These are phyloP conservation scores for Metschnikowia continentalis DNA, from an alignment of 805 yeast species.

Conservation along the genomic window DNA sequence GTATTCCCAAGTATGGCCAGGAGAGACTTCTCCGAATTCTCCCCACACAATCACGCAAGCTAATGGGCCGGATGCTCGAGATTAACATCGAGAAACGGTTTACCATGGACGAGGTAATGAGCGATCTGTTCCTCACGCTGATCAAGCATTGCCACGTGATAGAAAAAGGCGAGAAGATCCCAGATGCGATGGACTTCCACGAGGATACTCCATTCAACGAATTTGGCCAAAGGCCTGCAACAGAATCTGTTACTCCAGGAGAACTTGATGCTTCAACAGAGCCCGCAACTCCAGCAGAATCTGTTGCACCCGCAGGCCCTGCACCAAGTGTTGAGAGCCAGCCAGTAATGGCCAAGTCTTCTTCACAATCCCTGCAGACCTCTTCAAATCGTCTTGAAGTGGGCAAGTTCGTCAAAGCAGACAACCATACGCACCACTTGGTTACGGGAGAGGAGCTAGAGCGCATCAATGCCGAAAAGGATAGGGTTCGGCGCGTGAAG, in stretches of 20 bases:
- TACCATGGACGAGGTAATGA: conserved; percentile 50
- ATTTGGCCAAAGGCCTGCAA: conserved; percentile 2
- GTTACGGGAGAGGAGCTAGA: conserved; percentile 61
- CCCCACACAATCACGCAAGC: conserved; percentile 59
- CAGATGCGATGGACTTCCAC: conserved; percentile 2
- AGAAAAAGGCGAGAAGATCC: conserved; percentile 10
- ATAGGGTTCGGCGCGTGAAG: conserved; percentile 11
- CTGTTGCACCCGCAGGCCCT: background rate
- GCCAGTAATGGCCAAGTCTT: background rate
- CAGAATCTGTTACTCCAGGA: conserved; percentile 3
- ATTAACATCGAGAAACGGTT: conserved; percentile 57
- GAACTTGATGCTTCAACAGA: background rate
- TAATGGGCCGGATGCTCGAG: conserved; percentile 63
- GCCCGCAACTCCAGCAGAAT: conserved; percentile 1
- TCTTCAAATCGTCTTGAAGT: background rate
- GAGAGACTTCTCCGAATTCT: conserved; percentile 65
- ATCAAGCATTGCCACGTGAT: conserved; percentile 52
- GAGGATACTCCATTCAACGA: conserved; percentile 1
- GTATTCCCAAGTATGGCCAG: conserved; percentile 49
- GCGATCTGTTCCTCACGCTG: conserved; percentile 53
- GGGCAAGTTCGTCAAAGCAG: conserved; percentile 17
- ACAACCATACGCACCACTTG: conserved; percentile 60
- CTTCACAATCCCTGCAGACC: background rate
- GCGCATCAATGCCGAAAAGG: conserved; percentile 31
- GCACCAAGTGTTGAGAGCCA: background rate